Evolutionary conservation across 805 yeast genomes (phyloP).

Genomic region (Candida mattraensis): DNA sequence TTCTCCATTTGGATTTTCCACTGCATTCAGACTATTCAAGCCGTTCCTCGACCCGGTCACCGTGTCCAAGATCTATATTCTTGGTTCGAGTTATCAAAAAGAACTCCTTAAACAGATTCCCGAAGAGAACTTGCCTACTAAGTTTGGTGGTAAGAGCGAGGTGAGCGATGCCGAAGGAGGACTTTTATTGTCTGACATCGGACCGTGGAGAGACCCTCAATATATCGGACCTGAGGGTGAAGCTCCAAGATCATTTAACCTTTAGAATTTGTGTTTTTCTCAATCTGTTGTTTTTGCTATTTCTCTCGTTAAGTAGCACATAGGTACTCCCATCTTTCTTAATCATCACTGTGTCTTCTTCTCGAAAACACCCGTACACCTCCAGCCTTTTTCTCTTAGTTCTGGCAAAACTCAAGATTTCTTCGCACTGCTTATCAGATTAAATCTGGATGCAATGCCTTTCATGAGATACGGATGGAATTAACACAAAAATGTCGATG

Average conservation of each 20-base stretch:
- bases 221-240: constrained; percentile 94
- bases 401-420: no score
- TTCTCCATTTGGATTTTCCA: constrained; percentile 96
- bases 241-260: constrained; percentile 63
- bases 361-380: no score
- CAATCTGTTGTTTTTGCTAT: constrained; percentile 1
- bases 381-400: no score
- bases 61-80: constrained; percentile 87
- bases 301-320: constrained; percentile 2
- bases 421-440: no score
- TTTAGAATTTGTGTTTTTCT: not conserved
- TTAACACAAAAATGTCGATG: constrained; percentile 11
- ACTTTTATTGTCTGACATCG: constrained; percentile 82
- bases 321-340: no score
- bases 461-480: not conserved
- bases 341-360: no score
- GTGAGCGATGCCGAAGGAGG: constrained; percentile 73
- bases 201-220: constrained; percentile 95
- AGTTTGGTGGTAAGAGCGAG: constrained; percentile 83
- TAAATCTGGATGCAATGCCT: no score
- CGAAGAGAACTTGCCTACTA: constrained; percentile 83
- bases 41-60: constrained; percentile 97
- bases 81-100: constrained; percentile 74
- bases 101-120: constrained; percentile 93
- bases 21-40: constrained; percentile 88